These are phyloP conservation scores for Pleurotus ostreatus DNA, from an alignment of 768 basidiomycete genomes.

Conservation along the genomic window DNA sequence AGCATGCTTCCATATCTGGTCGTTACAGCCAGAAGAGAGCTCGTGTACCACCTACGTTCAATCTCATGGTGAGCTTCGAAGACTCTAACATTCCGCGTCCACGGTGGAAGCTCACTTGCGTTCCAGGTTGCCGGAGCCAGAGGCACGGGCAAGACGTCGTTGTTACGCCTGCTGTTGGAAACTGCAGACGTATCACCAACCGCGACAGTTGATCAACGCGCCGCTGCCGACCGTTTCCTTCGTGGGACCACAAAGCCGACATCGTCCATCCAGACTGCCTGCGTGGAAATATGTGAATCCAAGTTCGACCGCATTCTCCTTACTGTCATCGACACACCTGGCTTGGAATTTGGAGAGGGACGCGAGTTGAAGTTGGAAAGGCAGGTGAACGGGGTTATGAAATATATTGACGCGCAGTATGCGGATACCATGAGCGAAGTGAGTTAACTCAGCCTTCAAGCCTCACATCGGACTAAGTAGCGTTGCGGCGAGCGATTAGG, in stretches of 20 bases:
- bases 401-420: constrained; percentile 76
- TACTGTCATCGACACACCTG: constrained; percentile 84
- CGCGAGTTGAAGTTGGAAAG: constrained; percentile 76
- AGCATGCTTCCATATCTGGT: constrained; percentile 30
- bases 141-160: constrained; percentile 82
- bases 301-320: constrained; percentile 75
- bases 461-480: not conserved
- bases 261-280: constrained; percentile 59
- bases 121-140: constrained; percentile 72
- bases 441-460: constrained; percentile 15
- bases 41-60: constrained; percentile 74
- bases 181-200: constrained; percentile 79
- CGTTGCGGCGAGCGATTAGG: constrained; percentile 59
- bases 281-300: constrained; percentile 81
- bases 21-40: constrained; percentile 62
- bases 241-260: constrained; percentile 59
- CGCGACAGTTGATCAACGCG: constrained; percentile 71
- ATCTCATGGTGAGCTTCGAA: constrained; percentile 63
- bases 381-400: constrained; percentile 69
- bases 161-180: constrained; percentile 75
- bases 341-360: constrained; percentile 70
- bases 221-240: constrained; percentile 61
- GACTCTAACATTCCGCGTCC: constrained; percentile 13
- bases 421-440: constrained; percentile 88
- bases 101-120: not conserved